A percentile compares a stretch with the other conserved stretches of the same genome.
Evolutionary conservation across 768 basidiomycete species (phyloP).

Genomic region (Tylopilus felleus): DNA sequence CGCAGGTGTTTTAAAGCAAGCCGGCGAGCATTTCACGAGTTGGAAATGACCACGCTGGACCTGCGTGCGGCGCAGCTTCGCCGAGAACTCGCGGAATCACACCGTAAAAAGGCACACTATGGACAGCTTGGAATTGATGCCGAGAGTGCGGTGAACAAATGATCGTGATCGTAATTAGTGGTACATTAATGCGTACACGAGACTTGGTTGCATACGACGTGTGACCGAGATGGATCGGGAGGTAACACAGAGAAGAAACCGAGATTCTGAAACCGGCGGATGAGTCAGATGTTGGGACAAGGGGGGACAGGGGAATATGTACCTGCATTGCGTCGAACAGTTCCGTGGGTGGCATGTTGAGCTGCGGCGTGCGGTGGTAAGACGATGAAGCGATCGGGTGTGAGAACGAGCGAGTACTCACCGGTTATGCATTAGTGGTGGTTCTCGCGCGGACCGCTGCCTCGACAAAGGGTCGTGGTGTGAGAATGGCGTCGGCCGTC

Average conservation of each 20-base stretch:
- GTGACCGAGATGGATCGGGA: conserved; percentile 58
- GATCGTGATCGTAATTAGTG: conserved; percentile 27
- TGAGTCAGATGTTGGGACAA: conserved; percentile 5
- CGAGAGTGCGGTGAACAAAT: conserved; percentile 21
- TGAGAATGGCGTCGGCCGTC: conserved; percentile 57
- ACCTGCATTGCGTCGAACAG: conserved; percentile 73
- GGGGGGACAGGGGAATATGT: conserved; percentile 21
- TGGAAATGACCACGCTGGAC: conserved; percentile 59
- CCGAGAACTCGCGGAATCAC: conserved; percentile 53
- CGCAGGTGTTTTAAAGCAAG: conserved; percentile 37
- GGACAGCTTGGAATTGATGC: conserved; percentile 62
- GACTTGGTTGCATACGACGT: conserved; percentile 70
- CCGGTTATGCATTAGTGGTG: conserved; percentile 54
- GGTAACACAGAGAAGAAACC: conserved; percentile 71
- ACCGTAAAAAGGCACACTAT: conserved; percentile 57
- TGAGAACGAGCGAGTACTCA: conserved; percentile 30
- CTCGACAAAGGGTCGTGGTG: conserved; percentile 57
- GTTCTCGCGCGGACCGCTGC: conserved; percentile 33
- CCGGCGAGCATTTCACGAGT: conserved; percentile 55
- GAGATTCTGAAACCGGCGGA: conserved; percentile 40
- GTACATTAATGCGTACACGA: conserved; percentile 37
- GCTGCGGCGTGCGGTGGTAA: conserved; percentile 35
- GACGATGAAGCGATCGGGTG: conserved; percentile 6
- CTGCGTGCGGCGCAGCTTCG: conserved; percentile 55
- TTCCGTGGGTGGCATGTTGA: conserved; percentile 59